Evolutionary conservation across 306 rosid species (phyloP), one percentile per base, ranked within the genome.

Genomic region (Cicer bijugum): DNA sequence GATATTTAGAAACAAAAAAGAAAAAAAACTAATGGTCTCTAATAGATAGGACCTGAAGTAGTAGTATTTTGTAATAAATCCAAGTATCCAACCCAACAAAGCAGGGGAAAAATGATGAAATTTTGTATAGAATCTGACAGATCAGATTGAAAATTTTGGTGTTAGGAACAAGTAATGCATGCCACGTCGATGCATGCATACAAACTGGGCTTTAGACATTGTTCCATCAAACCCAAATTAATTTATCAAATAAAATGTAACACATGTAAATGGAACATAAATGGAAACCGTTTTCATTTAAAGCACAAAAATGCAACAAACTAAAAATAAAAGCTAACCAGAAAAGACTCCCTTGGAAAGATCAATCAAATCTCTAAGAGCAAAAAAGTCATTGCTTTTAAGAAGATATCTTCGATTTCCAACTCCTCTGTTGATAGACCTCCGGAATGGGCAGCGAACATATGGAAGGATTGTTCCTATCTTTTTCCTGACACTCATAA

Each of bases 321-420:
- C 59, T 39, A 51, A 69, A 48, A 51, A 77, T 39, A 74, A 69
- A 82, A 74, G 38, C 91, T 76, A 67, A 94, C 99, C 99, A 53
- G 99, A 89, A 88, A 94, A 94, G 77, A 95, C 88, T 82, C 99
- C 99, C 82, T 83, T 94, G 66, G 99, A 94, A 81, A 94, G 97
- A 84, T 94, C 99, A 85, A 94, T 85, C 76, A 94, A 92, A 83
- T 94, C 99, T 87, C 91, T 88, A 48, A 90, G 86, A 46, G 99
- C 91, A 83, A 94, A 94, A 85, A 94, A 94, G 82, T 94, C 99
- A 84, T 87, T 90, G 96, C 90, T 81, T 76, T 94, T 93, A 47
- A 94, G 86, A 77, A 94, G 93, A 86, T 94, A 91, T 85, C 88
- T 90, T 47, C 97, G 84, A 73, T 83, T 84, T 64, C 99, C 97